Percentiles rank a stretch among this genome's conserved stretches.
Conservation (phyloP, 345 rosid species). For the Abelmoschus esculentus region DNA sequence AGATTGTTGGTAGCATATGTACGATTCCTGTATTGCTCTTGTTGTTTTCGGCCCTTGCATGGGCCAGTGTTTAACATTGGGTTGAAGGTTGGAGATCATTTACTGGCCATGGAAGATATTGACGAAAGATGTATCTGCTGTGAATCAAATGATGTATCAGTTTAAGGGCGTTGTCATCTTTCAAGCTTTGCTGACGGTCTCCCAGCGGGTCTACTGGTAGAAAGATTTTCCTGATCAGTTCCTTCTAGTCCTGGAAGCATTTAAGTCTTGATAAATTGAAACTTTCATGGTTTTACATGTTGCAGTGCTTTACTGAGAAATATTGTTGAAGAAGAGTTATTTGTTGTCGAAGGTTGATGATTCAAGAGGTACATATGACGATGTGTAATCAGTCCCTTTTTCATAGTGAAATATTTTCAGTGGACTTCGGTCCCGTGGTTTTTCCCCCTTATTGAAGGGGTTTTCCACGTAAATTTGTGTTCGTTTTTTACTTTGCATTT, state of each 20-base stretch:
- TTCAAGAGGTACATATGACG: not conserved
- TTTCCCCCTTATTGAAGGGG: slow-evolving; percentile 8
- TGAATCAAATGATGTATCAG: no score
- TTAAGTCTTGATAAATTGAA: not conserved
- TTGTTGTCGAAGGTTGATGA: not conserved
- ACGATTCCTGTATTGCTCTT: slow-evolving; percentile 1
- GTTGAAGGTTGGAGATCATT: not conserved
- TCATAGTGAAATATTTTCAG: slow-evolving; percentile 4
- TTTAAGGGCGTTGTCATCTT: no score
- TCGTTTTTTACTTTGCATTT: not conserved
- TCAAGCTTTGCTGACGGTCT: no score
- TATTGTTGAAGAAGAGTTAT: not conserved
- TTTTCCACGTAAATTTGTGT: slow-evolving; percentile 17
- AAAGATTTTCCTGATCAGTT: not conserved
- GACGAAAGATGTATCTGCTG: no score
- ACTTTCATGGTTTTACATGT: not conserved
- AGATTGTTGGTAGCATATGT: not conserved
- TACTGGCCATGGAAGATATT: not conserved
- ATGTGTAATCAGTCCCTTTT: not conserved
- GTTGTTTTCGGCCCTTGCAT: slow-evolving; percentile 9
- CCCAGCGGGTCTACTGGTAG: not conserved
- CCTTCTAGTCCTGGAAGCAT: not conserved
- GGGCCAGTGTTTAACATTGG: not conserved
- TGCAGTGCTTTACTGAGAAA: not conserved
- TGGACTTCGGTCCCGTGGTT: slow-evolving; percentile 19